Evolutionary conservation across 2,329 filamentous ascomycete genomes (phyloP), one percentile per base, ranked within the genome.

Genomic region (Verticillium nubilum): DNA sequence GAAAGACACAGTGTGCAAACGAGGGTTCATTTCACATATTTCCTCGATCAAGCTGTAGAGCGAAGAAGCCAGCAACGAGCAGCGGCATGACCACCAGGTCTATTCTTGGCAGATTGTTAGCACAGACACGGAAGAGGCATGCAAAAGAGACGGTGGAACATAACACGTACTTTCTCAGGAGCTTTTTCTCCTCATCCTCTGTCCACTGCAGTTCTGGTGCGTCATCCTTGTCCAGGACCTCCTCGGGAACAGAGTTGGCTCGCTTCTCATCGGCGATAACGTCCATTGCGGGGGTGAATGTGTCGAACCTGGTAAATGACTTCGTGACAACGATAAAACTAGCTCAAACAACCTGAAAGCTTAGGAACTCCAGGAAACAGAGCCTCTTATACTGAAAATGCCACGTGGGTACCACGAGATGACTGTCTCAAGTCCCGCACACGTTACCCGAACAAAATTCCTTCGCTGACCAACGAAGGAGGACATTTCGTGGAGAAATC

Each of bases 81-180:
- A 81, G 68, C 0, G 77, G 78, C 50, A 82, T 74, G 1, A 82
- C 73, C 6, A 74, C 73, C 5, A 71, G 62, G 57, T 82, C 79
- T 12, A 78, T 70, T 64, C 78, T 82, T 57, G 4, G 19, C 12
- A 25, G 35, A 28, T 17, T 31, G 15, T 58, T 25, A 53, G 31
- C 33, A 59, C 37, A 2, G 4, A 15, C 2, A 5, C 9, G 4
- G 12, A 6, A 37, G 5, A 17, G 33, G 6, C n/a, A 5, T 6
- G n/a, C 15, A 3, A 13, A 15, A 4, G 6, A 5, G 6, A 23
- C 3, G 27, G n/a, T 2, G 4, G 47, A 29, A 58, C n/a, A n/a
- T n/a, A n/a, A n/a, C n/a, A n/a, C 67, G 62, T 47, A 70, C 69
- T 69, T 70, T 33, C 67, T 66, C 26, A 71, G 61, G 12, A 71